phyloP scores from a whole-genome alignment of 2,329 filamentous ascomycete genomes.

The Ceratocystis ficicola region DNA sequence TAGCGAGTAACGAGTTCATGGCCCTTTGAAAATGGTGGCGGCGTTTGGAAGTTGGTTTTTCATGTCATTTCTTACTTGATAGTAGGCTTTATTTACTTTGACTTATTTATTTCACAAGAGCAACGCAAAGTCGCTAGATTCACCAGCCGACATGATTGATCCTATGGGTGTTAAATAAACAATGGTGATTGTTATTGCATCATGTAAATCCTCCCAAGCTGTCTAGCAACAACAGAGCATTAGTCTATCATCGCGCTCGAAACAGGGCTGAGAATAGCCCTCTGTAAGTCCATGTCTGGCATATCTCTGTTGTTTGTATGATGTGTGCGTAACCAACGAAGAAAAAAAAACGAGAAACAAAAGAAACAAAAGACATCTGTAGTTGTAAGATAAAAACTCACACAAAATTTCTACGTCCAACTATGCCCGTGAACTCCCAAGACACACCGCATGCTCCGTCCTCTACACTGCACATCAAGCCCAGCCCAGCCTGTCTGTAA shows the following conservation, averaged over 20 bases:
- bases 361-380: neutral
- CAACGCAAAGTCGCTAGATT: neutral
- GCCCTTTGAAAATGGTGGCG: neutral
- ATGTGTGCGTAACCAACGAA: neutral
- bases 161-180: neutral
- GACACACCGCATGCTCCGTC: neutral
- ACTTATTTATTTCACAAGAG: neutral
- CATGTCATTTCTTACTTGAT: neutral
- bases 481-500: neutral
- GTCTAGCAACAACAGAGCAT: neutral
- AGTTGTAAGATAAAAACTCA: neutral
- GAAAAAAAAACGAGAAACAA: neutral
- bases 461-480: neutral
- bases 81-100: neutral
- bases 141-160: neutral
- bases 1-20: neutral
- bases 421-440: neutral
- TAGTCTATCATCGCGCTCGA: neutral
- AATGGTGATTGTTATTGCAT: neutral
- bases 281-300: neutral
- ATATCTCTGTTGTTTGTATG: neutral
- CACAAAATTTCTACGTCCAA: neutral
- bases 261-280: neutral
- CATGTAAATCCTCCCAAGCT: slow-evolving; percentile 1
- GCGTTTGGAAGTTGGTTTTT: slow-evolving; percentile 10